Base-by-base conservation (phyloP, 106 monocot species). In the Agapanthus africanus region DNA sequence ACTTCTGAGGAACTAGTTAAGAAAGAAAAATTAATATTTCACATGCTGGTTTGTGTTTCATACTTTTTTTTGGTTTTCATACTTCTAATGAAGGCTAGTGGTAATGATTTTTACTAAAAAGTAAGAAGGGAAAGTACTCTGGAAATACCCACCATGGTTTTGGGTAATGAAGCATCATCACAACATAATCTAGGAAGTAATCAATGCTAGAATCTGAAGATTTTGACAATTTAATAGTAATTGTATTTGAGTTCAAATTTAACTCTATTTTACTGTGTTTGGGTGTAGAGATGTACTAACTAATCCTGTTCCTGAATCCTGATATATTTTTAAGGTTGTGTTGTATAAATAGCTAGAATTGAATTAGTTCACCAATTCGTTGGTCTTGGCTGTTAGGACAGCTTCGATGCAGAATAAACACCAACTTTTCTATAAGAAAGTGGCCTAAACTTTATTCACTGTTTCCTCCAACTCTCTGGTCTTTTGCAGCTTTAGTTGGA, bases 401-500 rank as follows among this genome's bases (percentile, higher is more conserved):
- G n/a, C n/a, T n/a, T n/a, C n/a, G n/a, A n/a, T n/a, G n/a, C n/a
- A n/a, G n/a, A n/a, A n/a, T n/a, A n/a, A n/a, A n/a, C n/a, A n/a
- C n/a, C n/a, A n/a, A n/a, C n/a, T n/a, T n/a, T n/a, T n/a, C n/a
- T n/a, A n/a, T n/a, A n/a, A n/a, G n/a, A n/a, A n/a, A n/a, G n/a
- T n/a, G n/a, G n/a, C n/a, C 18, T 65, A 39, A 40, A 40, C 25
- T 16, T 65, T 40, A 25, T 65, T 37, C 25, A 26, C 22, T 34
- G 23, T 7, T 61, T 46, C 1, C 27, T 30, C 52, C 34, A 66
- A 63, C 36, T 35, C n/a, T n/a, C n/a, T n/a, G n/a, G n/a, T n/a
- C n/a, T n/a, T 22, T 71, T 82, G 88, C 86, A 97, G 97, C 68
- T 82, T 97, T 75, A 80, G 64, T 73, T 99, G 92, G 92, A 81